These are phyloP conservation scores for Mycothermus thermophilus DNA, from an alignment of 495 filamentous ascomycete genomes.

Conservation along the genomic window DNA sequence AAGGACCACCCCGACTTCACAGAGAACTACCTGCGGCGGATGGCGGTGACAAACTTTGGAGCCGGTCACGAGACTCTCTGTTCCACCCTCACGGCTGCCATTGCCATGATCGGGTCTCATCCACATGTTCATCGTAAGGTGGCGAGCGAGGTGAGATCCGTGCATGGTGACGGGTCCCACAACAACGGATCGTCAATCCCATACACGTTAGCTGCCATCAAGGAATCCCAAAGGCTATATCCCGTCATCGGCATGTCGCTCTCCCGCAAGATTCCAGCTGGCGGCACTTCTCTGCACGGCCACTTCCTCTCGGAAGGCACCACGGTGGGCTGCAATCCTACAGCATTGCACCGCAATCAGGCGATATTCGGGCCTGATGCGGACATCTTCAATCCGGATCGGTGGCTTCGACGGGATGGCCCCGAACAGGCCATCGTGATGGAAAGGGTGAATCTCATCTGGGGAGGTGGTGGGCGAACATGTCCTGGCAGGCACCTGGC, in stretches of 20 bases:
- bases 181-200: conserved; percentile 13
- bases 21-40: conserved; percentile 28
- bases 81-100: conserved; percentile 26
- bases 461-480: conserved; percentile 50
- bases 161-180: background rate
- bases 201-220: conserved; percentile 48
- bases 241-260: conserved; percentile 44
- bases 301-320: conserved; percentile 38
- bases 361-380: conserved; percentile 42
- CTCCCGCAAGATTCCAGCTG: conserved; percentile 40
- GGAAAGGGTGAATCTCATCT: conserved; percentile 36
- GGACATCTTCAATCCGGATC: conserved; percentile 37
- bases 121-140: conserved; percentile 11
- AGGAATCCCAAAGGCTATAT: conserved; percentile 48
- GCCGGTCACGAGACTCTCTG: conserved; percentile 36
- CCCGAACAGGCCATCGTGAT: conserved; percentile 20
- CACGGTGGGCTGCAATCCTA: conserved; percentile 46
- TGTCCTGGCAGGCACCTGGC: conserved; percentile 58
- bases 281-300: conserved; percentile 36
- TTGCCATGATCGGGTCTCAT: conserved; percentile 23
- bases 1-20: conserved; percentile 20
- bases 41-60: conserved; percentile 34
- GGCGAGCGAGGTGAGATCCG: conserved; percentile 12
- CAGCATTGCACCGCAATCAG: conserved; percentile 41
- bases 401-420: conserved; percentile 36